Conservation (phyloP, 306 rosid species). For the Begonia loranthoides region DNA sequence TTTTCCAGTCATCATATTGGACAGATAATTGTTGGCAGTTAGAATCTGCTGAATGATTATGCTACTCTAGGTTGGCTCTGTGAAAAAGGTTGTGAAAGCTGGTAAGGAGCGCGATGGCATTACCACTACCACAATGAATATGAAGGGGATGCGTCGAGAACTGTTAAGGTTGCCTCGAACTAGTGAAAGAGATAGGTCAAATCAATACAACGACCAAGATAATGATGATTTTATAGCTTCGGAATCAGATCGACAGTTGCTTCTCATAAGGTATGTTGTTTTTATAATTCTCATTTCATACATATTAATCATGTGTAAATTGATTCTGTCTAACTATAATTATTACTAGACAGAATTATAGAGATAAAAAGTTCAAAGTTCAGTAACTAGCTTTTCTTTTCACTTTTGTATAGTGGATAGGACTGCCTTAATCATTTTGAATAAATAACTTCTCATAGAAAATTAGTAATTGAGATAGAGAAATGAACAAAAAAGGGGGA, state of each 20-base stretch:
- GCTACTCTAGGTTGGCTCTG: conserved; percentile 44
- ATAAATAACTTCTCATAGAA: too few relatives aligned
- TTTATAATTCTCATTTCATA: not conserved
- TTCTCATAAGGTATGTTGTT: conserved; percentile 57
- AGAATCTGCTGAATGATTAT: conserved; percentile 12
- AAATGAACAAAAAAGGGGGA: too few relatives aligned
- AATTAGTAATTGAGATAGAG: too few relatives aligned
- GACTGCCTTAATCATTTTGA: too few relatives aligned
- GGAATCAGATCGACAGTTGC: conserved; percentile 81
- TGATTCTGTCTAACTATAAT: too few relatives aligned
- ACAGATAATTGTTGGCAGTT: too few relatives aligned
- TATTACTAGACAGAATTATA: too few relatives aligned
- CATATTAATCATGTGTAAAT: not conserved
- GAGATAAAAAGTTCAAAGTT: too few relatives aligned
- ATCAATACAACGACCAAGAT: conserved; percentile 31
- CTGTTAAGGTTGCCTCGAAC: conserved; percentile 64
- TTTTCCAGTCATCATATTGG: too few relatives aligned
- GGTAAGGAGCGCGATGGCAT: conserved; percentile 35
- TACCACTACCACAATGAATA: conserved; percentile 26
- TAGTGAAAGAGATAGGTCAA: conserved; percentile 34
- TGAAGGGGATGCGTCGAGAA: conserved; percentile 58
- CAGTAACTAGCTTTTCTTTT: too few relatives aligned
- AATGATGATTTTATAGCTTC: conserved; percentile 66
- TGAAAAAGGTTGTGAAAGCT: conserved; percentile 48
- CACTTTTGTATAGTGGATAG: too few relatives aligned